Evolutionary conservation across 305 asterid species (phyloP).

Genomic region (Petunia hybrid): DNA sequence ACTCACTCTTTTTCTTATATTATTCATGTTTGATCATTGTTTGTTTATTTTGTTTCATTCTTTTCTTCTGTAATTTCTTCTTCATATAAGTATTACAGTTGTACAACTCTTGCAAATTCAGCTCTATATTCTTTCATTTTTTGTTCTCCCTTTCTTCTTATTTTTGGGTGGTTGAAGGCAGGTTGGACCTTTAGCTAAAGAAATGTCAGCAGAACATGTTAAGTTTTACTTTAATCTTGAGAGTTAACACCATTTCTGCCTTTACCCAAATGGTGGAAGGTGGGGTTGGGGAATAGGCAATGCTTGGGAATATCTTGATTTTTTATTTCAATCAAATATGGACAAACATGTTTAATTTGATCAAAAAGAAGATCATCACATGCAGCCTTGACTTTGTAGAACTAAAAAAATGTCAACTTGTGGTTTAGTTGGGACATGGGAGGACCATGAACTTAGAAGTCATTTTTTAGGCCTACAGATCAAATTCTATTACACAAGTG

Average conservation of each 20-base stretch:
- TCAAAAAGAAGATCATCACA: conserved; percentile 10
- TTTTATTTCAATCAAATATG: not conserved
- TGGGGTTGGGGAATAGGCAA: not conserved
- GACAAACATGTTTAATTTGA: not conserved
- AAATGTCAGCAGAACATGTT: too few species aligned
- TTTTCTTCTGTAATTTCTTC: not conserved
- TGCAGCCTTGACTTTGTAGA: conserved; percentile 1
- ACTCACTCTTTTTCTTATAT: not conserved
- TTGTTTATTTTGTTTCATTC: conserved; percentile 25
- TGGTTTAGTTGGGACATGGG: not conserved
- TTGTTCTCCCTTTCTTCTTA: not conserved
- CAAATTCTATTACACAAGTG: not conserved
- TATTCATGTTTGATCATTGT: conserved; percentile 18
- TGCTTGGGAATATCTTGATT: not conserved
- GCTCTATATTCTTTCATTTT: not conserved
- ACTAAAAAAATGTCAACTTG: not conserved
- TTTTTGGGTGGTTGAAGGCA: not conserved
- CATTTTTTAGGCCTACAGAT: not conserved
- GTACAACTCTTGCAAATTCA: not conserved
- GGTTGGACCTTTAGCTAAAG: too few species aligned
- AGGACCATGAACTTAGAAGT: not conserved
- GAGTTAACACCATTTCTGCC: too few species aligned
- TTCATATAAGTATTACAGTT: not conserved
- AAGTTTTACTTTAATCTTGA: too few species aligned
- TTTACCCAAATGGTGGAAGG: too few species aligned